These are phyloP conservation scores for Diospyros lotus DNA, from an alignment of 148 eudicot species.

Conservation along the genomic window DNA sequence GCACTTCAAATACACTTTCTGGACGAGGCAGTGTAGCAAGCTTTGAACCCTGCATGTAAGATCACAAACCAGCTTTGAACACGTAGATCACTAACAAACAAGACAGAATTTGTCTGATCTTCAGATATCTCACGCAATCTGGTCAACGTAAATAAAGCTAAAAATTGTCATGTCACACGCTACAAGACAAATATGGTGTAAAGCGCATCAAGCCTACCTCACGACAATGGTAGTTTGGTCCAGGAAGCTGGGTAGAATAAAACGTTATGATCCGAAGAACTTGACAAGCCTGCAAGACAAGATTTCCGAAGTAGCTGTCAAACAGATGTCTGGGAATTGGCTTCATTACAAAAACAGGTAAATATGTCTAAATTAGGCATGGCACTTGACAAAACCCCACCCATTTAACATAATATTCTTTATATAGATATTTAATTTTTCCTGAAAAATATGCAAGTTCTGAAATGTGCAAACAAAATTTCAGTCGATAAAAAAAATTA, in stretches of 20 bases:
- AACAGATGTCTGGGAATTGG: neutral
- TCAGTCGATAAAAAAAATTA: neutral
- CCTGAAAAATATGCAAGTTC: neutral
- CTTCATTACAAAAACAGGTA: neutral
- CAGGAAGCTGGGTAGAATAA: conserved; percentile 95
- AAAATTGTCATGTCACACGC: neutral
- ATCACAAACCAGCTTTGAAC: conserved; percentile 1
- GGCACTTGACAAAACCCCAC: neutral
- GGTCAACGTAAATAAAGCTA: neutral
- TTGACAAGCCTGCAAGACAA: conserved; percentile 67
- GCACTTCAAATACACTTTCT: conserved; percentile 38
- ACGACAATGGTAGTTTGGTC: conserved; percentile 96
- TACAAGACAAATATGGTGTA: neutral
- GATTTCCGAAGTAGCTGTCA: neutral
- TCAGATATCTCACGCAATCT: conserved; percentile 1
- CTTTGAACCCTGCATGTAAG: conserved; percentile 62
- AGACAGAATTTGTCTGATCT: neutral
- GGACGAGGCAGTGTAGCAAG: conserved; percentile 81
- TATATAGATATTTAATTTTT: neutral
- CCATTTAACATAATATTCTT: neutral
- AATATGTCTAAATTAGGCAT: neutral
- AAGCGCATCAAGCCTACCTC: conserved; percentile 46
- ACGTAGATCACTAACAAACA: neutral
- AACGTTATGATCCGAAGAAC: conserved; percentile 75
- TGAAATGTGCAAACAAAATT: neutral